Percentiles rank a stretch among this genome's conserved stretches.
phyloP scores from a whole-genome alignment of 768 basidiomycete genomes.

The Hypholoma fasciculare region DNA sequence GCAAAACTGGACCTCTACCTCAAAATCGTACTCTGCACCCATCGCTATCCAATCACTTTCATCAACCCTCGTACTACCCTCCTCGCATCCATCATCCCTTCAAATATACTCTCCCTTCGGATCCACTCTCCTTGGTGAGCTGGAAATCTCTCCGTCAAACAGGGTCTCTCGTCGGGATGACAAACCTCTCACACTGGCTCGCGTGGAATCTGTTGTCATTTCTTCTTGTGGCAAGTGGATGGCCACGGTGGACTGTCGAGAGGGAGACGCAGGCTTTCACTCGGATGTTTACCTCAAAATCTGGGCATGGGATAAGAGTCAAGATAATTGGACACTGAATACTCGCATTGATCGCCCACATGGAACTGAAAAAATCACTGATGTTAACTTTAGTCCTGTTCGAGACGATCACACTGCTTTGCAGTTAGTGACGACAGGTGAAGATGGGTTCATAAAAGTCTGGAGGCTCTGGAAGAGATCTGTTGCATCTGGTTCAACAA shows the following conservation, averaged over 20 bases:
- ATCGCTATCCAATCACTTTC: constrained; percentile 76
- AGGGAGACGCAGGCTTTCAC: constrained; percentile 63
- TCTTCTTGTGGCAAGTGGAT: constrained; percentile 83
- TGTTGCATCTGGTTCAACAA: constrained; percentile 18
- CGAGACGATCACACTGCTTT: constrained; percentile 26
- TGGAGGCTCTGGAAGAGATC: constrained; percentile 63
- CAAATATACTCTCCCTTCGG: constrained; percentile 82
- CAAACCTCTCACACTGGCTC: constrained; percentile 68
- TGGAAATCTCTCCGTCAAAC: constrained; percentile 94
- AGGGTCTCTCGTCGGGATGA: constrained; percentile 83
- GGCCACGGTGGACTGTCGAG: constrained; percentile 83
- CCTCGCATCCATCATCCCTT: constrained; percentile 94
- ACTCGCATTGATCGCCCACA: constrained; percentile 91
- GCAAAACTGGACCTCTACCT: constrained; percentile 33
- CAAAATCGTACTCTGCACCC: constrained; percentile 49
- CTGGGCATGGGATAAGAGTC: constrained; percentile 80
- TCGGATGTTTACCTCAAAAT: constrained; percentile 83
- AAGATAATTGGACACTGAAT: constrained; percentile 71
- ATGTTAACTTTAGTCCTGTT: constrained; percentile 67
- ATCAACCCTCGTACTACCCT: constrained; percentile 81
- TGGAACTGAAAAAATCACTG: constrained; percentile 59
- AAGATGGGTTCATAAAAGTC: constrained; percentile 74
- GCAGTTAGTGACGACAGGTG: constrained; percentile 71
- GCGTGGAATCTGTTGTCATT: constrained; percentile 70
- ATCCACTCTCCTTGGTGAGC: constrained; percentile 74